Evolutionary conservation across 2,329 filamentous ascomycete genomes (phyloP), one percentile per base, ranked within the genome.

Genomic region (Pyricularia grisea): DNA sequence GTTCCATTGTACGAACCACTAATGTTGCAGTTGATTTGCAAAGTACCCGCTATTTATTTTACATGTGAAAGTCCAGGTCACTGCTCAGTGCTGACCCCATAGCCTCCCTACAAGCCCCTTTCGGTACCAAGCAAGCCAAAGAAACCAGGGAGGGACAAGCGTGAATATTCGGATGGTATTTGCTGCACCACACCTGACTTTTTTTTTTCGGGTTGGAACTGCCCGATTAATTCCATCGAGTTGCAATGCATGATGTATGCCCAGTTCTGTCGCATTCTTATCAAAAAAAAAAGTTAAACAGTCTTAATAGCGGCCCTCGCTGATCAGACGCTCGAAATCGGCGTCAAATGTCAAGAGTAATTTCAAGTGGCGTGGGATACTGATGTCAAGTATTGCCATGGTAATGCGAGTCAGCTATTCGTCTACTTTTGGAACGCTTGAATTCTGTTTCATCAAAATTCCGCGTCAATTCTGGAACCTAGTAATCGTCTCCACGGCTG

Each of bases 401-500:
- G 42, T n/a, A 50, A 50, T 50, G 42, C n/a, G 42, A 50, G 42
- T 50, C 42, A 50, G 42, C 42, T 50, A 50, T 6, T n/a, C 42
- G 42, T n/a, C 4, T n/a, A 50, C 20, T n/a, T 50, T 50, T 50
- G 17, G 42, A 23, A n/a, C 27, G 58, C 58, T 61, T 61, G 58
- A 12, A 61, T 61, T 25, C 10, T 12, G 25, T 27, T 61, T 23
- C n/a, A 25, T 25, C 9, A 2, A 23, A 61, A 61, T 14, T 61
- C 23, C 23, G n/a, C n/a, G 27, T 61, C 9, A 23, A 17, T 25
- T 25, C 58, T n/a, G 25, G 25, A 25, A 27, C 58, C 67, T 87
- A 96, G 78, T 92, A 96, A 77, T 96, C 92, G 68, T 95, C 91
- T 72, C 92, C 92, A 71, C 92, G 88, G 79, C 90, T 94, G 75